Percentiles rank a stretch among this genome's conserved stretches.
Evolutionary conservation across 2,329 filamentous ascomycete genomes (phyloP).

Genomic region (Phaeosphaeriaceae sp.): DNA sequence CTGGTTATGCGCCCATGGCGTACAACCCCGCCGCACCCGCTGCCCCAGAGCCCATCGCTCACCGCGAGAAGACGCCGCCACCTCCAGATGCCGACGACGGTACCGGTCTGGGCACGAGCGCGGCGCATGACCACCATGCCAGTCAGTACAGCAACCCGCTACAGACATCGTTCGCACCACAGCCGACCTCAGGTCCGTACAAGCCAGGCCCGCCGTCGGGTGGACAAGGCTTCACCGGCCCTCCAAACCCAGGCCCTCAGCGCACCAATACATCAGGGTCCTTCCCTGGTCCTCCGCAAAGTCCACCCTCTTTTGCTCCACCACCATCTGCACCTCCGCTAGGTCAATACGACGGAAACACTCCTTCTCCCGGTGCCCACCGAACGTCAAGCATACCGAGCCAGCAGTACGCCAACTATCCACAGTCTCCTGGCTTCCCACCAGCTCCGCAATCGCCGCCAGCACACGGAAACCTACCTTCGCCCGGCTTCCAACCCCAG

Average conservation of each 20-base stretch:
- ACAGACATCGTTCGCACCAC: slow-evolving; percentile 42
- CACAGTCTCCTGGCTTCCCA: slow-evolving; percentile 39
- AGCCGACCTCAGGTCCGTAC: slow-evolving; percentile 46
- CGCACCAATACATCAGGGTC: slow-evolving; percentile 44
- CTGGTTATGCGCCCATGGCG: slow-evolving; percentile 68
- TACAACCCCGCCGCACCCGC: slow-evolving; percentile 83
- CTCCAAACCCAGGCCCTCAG: slow-evolving; percentile 38
- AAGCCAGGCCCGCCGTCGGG: slow-evolving; percentile 52
- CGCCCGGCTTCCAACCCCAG: slow-evolving; percentile 48
- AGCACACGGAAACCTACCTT: slow-evolving; percentile 44
- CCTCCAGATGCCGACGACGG: slow-evolving; percentile 68
- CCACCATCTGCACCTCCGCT: slow-evolving; percentile 42
- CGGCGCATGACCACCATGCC: slow-evolving; percentile 48
- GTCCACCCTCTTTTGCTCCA: slow-evolving; percentile 48
- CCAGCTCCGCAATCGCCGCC: slow-evolving; percentile 38
- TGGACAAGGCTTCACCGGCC: slow-evolving; percentile 42
- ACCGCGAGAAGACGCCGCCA: slow-evolving; percentile 81
- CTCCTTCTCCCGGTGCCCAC: slow-evolving; percentile 33
- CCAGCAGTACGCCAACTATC: slow-evolving; percentile 50
- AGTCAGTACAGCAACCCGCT: slow-evolving; percentile 40
- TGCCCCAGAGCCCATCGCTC: slow-evolving; percentile 73
- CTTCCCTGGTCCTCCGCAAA: slow-evolving; percentile 44
- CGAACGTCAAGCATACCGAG: slow-evolving; percentile 40
- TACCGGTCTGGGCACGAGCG: slow-evolving; percentile 51
- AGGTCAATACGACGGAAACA: slow-evolving; percentile 28